Base-by-base conservation (phyloP, 441 rosid genomes). In the Capsella rubella region DNA sequence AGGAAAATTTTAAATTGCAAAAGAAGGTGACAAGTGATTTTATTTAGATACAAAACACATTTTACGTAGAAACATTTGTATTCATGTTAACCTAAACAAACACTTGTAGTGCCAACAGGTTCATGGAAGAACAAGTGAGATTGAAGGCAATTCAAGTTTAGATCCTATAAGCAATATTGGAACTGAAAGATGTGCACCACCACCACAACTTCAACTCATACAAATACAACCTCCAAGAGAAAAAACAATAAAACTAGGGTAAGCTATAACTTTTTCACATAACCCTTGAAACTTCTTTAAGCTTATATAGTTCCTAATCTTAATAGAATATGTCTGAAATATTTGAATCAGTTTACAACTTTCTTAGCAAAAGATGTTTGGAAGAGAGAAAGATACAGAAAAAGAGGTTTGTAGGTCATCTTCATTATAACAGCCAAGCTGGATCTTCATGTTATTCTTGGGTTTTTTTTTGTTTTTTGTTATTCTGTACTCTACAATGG, bases 1-100 rank as follows among this genome's bases (percentile, higher is more conserved):
- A 79, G 79, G 97, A 95, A 82, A 90, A 89, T 54, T 69, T 58
- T 43, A 91, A 80, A 70, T 81, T 91, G 65, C 82, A 77, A 59
- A 87, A 82, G 80, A 85, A 92, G 97, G 98, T 95, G 85, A 29
- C n/a, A 45, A 32, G 18, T 49, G 8, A 15, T 42, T 52, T 37
- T 28, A 12, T 69, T 8, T 54, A 35, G 11, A 51, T 13, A 50
- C 6, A 18, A 1, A 53, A 11, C 5, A n/a, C 5, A 69, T 8
- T 21, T 45, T 18, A 53, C 50, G 7, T 51, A 29, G 55, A 29
- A 39, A 25, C 45, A 63, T 39, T 21, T 21, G 32, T 35, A 27
- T 35, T 37, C 11, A 35, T 25, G 21, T 34, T 35, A 74, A 61
- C 57, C 31, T 49, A 63, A 31, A 18, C 57, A 50, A 52, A 28